Conservation (phyloP, 2,329 filamentous ascomycete species). For the Hymenoscyphus infarciens region DNA sequence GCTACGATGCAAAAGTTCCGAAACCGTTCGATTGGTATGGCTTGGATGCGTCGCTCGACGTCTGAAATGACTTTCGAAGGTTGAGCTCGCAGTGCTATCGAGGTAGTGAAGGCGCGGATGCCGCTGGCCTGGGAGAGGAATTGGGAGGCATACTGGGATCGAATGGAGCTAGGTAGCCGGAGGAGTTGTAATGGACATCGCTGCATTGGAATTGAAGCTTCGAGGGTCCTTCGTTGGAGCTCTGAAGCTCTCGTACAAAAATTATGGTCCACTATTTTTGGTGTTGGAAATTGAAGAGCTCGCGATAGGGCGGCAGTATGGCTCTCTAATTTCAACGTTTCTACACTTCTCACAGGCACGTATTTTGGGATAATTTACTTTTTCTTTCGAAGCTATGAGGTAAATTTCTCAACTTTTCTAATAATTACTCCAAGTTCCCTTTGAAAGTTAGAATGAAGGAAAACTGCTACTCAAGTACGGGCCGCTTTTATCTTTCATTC, state of each 20-base stretch:
- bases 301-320: background rate
- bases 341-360: too few species aligned
- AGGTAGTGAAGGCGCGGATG: conserved; percentile 28
- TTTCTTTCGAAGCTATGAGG: too few species aligned
- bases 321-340: too few species aligned
- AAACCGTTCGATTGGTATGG: conserved; percentile 73
- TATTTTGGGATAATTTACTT: too few species aligned
- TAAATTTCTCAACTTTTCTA: too few species aligned
- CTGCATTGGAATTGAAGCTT: conserved; percentile 31
- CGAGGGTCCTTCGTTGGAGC: background rate
- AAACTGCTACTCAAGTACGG: background rate
- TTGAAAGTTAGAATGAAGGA: too few species aligned
- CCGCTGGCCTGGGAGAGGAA: conserved; percentile 19
- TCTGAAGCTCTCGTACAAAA: conserved; percentile 8
- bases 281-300: conserved; percentile 1
- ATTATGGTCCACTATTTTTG: conserved; percentile 10
- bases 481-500: too few species aligned
- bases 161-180: conserved; percentile 35
- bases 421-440: too few species aligned
- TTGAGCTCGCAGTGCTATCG: conserved; percentile 30
- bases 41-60: conserved; percentile 60
- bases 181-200: conserved; percentile 35
- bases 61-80: conserved; percentile 37
- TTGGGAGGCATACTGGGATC: conserved; percentile 31
- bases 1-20: conserved; percentile 99